These are phyloP conservation scores for Pyrrhoderma lamaoense DNA, from an alignment of 1,284 basidiomycete genomes.

Conservation along the genomic window DNA sequence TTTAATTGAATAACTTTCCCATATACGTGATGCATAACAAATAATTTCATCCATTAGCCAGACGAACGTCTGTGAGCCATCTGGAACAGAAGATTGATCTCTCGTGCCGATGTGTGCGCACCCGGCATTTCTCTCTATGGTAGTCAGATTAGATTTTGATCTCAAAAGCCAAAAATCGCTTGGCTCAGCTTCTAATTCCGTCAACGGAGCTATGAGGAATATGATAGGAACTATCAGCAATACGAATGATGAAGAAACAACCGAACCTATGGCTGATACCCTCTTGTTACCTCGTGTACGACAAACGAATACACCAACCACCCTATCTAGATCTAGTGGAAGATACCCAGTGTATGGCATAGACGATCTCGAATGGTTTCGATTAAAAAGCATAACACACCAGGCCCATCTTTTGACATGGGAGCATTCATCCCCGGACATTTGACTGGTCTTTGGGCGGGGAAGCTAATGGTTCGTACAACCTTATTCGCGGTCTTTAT, in stretches of 20 bases:
- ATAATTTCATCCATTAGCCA: too few relatives aligned
- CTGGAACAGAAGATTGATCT: slow-evolving; percentile 34
- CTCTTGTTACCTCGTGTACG: neutral
- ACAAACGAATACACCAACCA: neutral
- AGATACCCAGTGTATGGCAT: slow-evolving; percentile 10
- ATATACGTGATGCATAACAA: too few relatives aligned
- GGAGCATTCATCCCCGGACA: slow-evolving; percentile 6
- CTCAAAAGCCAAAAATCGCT: slow-evolving; percentile 18
- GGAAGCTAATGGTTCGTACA: slow-evolving; percentile 11
- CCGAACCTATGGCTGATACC: neutral
- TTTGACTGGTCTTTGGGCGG: slow-evolving; percentile 9
- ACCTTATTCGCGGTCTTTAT: neutral
- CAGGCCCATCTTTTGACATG: slow-evolving; percentile 28
- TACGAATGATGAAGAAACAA: slow-evolving; percentile 2
- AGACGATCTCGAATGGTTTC: slow-evolving; percentile 40
- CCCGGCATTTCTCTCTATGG: slow-evolving; percentile 33
- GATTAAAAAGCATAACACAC: slow-evolving; percentile 24
- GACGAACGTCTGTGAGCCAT: slow-evolving; percentile 23
- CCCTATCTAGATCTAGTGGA: slow-evolving; percentile 21
- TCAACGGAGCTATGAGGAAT: slow-evolving; percentile 1
- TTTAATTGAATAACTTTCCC: too few relatives aligned
- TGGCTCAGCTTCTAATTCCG: slow-evolving; percentile 28
- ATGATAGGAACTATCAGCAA: neutral
- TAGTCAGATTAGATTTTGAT: slow-evolving; percentile 31
- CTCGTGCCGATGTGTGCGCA: slow-evolving; percentile 32